Evolutionary conservation across 2,329 filamentous ascomycete species (phyloP).

Genomic region (Esteya vermicola): DNA sequence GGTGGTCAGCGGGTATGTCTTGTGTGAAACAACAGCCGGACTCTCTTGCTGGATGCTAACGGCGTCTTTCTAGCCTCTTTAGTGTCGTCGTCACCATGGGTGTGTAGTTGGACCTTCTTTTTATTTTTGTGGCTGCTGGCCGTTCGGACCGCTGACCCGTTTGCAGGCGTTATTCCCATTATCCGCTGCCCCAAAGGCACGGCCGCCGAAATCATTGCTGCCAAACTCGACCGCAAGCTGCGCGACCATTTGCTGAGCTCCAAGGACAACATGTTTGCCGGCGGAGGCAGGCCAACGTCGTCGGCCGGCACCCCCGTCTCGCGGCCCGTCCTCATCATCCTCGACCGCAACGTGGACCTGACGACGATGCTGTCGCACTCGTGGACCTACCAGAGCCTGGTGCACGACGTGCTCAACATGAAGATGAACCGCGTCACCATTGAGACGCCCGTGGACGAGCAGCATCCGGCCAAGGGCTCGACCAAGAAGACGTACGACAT

Average conservation of each 20-base stretch:
- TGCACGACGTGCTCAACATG: constrained; percentile 47
- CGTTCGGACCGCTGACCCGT: background rate
- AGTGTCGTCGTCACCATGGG: constrained; percentile 98
- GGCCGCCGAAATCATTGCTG: constrained; percentile 85
- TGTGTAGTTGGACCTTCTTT: constrained; percentile 20
- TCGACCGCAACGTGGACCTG: constrained; percentile 89
- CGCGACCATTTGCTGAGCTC: constrained; percentile 95
- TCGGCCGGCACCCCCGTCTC: constrained; percentile 53
- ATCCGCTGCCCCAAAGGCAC: constrained; percentile 89
- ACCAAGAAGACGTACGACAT: constrained; percentile 85
- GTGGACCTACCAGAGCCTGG: constrained; percentile 65
- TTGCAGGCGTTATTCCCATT: constrained; percentile 82
- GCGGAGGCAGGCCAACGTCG: constrained; percentile 39
- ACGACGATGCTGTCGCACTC: constrained; percentile 99
- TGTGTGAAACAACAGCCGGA: background rate
- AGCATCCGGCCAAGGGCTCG: constrained; percentile 57
- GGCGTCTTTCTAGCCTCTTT: no score
- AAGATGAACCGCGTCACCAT: constrained; percentile 77
- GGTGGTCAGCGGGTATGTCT: constrained; percentile 61
- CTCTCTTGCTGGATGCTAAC: no score
- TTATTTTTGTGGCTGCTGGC: constrained; percentile 12
- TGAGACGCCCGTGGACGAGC: constrained; percentile 67
- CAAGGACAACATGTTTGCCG: constrained; percentile 90
- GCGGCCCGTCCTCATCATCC: constrained; percentile 78
- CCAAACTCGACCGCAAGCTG: constrained; percentile 87